Conservation (phyloP, 345 rosid genomes). For the Moricandia arvensis region DNA sequence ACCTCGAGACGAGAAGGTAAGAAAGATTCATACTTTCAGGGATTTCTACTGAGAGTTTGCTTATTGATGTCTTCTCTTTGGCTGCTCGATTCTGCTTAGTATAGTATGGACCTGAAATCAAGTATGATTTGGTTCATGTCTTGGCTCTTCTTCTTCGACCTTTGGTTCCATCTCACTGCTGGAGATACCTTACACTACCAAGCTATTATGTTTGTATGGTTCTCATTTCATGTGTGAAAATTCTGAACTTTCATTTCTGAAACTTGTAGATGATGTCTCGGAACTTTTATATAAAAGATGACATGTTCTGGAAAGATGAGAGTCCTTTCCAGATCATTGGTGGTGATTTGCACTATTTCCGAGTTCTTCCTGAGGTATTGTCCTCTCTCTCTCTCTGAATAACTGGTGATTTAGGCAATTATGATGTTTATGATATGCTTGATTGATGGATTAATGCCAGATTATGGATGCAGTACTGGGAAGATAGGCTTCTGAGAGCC, state of each 20-base stretch:
- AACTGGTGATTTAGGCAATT: neutral
- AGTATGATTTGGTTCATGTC: neutral
- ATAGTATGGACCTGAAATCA: neutral
- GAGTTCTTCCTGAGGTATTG: slow-evolving; percentile 77
- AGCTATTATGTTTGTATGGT: neutral
- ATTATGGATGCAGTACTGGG: slow-evolving; percentile 67
- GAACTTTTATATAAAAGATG: slow-evolving; percentile 65
- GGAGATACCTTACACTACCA: neutral
- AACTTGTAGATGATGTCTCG: slow-evolving; percentile 26
- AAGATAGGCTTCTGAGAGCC: slow-evolving; percentile 80
- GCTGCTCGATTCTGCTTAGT: neutral
- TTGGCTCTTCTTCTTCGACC: no score
- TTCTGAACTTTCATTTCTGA: neutral
- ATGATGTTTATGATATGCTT: neutral
- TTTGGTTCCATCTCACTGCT: neutral
- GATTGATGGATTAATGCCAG: slow-evolving; percentile 4
- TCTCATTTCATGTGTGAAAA: neutral
- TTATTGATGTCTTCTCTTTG: neutral
- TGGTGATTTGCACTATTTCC: slow-evolving; percentile 93
- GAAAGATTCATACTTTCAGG: neutral
- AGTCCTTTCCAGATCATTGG: slow-evolving; percentile 72
- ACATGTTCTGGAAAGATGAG: slow-evolving; percentile 82
- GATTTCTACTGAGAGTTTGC: neutral
- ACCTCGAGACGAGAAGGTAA: slow-evolving; percentile 34
- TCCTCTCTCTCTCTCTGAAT: neutral